Conservation (phyloP, 2,329 filamentous ascomycete species). For the Colletotrichum sp. region DNA sequence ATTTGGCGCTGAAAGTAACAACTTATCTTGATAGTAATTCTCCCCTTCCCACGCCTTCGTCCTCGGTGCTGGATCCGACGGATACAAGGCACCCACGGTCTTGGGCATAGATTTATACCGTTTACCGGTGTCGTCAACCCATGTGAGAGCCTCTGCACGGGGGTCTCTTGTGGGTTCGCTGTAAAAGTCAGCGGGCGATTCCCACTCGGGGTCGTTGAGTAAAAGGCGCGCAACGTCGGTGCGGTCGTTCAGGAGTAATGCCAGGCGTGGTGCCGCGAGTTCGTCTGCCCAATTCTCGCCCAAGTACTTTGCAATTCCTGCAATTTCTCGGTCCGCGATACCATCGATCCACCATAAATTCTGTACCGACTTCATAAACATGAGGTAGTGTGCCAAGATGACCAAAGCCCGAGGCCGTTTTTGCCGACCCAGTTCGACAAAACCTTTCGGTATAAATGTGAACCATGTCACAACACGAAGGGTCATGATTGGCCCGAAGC, state of each 20-base stretch:
- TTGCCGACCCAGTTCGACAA: slow-evolving; percentile 48
- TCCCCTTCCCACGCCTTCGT: not conserved
- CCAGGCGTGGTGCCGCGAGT: slow-evolving; percentile 45
- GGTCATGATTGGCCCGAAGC: slow-evolving; percentile 48
- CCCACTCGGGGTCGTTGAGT: slow-evolving; percentile 49
- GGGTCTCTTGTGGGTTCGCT: not conserved
- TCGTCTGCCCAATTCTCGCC: slow-evolving; percentile 44
- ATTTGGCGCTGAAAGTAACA: not conserved
- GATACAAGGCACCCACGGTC: slow-evolving; percentile 1
- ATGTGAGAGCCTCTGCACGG: slow-evolving; percentile 9
- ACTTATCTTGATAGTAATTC: not conserved
- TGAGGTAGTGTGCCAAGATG: slow-evolving; percentile 58
- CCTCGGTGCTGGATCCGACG: not conserved
- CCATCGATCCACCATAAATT: slow-evolving; percentile 56
- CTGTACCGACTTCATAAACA: slow-evolving; percentile 50
- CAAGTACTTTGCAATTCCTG: slow-evolving; percentile 45
- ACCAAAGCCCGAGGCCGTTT: slow-evolving; percentile 52
- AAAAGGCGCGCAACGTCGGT: slow-evolving; percentile 45
- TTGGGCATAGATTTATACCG: slow-evolving; percentile 7
- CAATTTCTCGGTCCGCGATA: slow-evolving; percentile 51
- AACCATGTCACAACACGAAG: slow-evolving; percentile 59
- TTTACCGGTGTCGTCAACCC: slow-evolving; percentile 23
- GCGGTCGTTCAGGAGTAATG: slow-evolving; percentile 35
- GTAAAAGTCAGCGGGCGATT: slow-evolving; percentile 26
- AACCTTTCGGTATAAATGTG: slow-evolving; percentile 51